Conservation (phyloP, 495 filamentous ascomycete genomes). For the Aspergillus kassunensis region DNA sequence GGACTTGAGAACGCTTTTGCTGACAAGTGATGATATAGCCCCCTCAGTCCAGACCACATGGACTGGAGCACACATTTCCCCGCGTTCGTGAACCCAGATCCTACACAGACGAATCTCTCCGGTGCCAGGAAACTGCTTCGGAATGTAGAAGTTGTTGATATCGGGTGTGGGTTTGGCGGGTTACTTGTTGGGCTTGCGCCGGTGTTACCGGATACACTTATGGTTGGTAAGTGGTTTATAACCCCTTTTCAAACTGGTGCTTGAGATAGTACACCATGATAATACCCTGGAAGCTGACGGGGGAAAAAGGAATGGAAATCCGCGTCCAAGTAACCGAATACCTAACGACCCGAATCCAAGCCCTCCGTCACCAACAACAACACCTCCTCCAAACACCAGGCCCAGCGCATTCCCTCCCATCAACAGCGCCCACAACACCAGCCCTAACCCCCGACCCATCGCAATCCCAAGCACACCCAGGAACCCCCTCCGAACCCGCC, state of each 20-base stretch:
- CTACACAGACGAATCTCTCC: constrained; percentile 28
- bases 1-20: not conserved
- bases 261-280: not conserved
- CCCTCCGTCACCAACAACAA: constrained; percentile 65
- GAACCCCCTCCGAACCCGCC: not conserved
- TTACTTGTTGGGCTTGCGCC: constrained; percentile 83
- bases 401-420: constrained; percentile 30
- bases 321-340: constrained; percentile 83
- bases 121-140: constrained; percentile 49
- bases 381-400: constrained; percentile 28
- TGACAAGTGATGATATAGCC: constrained; percentile 47
- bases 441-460: constrained; percentile 1
- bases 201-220: constrained; percentile 71
- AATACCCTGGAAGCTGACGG: too few relatives aligned
- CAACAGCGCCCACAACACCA: constrained; percentile 14
- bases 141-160: constrained; percentile 89
- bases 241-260: not conserved
- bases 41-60: constrained; percentile 77
- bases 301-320: constrained; percentile 70
- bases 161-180: constrained; percentile 94
- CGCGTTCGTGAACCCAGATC: constrained; percentile 50
- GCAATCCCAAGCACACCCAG: not conserved
- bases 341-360: constrained; percentile 78
- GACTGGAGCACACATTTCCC: constrained; percentile 87
- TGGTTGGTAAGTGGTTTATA: constrained; percentile 58